Base-by-base conservation (phyloP, 192 early-diverging fungal genomes). In the Gaertneriomyces semiglobifer region DNA sequence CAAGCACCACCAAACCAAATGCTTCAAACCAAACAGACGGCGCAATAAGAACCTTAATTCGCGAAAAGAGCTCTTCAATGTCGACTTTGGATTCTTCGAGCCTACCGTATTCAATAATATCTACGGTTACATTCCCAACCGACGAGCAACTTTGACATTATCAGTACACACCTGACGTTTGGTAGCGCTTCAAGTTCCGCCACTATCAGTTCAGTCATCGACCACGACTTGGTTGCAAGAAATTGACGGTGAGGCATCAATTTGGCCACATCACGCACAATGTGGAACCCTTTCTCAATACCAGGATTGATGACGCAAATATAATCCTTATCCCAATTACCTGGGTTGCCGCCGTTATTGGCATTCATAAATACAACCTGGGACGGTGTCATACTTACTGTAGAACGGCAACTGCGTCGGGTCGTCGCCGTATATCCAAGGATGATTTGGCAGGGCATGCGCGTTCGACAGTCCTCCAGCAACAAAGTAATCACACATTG, bases 1-100 rank as follows among this genome's bases (percentile, higher is more conserved):
- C 69, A 16, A 70, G 53, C 11, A 70, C 69, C 2, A 70, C 69
- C n/a, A 70, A 62, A 9, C 69, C 69, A 48, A 70, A 70, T 4
- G 61, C 54, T 47, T 70, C 69, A 45, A 48, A 71, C 43, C 50
- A 63, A 20, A 65, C 44, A 14, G 62, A 58, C 6, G 69, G 69
- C 38, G 65, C 62, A 6, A 71, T 14, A 33, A 71, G 41, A 42
- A 63, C 40, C 52, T 63, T 70, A 4, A 46, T 57, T 38, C 39
- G 39, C 6, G 10, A 7, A 52, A 50, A 70, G 25, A 71, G 56
- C 12, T 71, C 52, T 19, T 71, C 69, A 10, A 65, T 71, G 46
- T 65, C 44, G 14, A 57, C 65, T 18, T 48, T 39, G 3, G 66
- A 59, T 10, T 45, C 45, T 41, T 66, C 65, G 14, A 66, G 47